Evolutionary conservation across 768 basidiomycete species (phyloP).

Genomic region (Candolleomyces aberdarensis): DNA sequence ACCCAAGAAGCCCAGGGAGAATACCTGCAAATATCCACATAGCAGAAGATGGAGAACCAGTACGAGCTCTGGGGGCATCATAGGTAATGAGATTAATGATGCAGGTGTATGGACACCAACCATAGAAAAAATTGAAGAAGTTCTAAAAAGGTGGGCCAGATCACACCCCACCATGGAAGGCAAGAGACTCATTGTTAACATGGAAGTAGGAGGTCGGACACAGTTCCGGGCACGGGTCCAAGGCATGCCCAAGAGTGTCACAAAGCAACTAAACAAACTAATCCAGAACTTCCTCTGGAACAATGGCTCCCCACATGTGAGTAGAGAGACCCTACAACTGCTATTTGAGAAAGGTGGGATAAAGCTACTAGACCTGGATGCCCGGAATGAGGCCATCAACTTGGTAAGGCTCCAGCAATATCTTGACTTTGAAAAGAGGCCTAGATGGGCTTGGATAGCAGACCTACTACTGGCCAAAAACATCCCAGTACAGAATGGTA

Average conservation of each 20-base stretch:
- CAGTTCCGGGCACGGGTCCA: constrained; percentile 18
- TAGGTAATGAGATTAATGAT: background rate
- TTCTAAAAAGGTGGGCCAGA: constrained; percentile 20
- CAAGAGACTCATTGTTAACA: constrained; percentile 16
- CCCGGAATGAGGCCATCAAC: constrained; percentile 19
- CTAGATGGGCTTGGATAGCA: constrained; percentile 15
- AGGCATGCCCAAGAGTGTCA: background rate
- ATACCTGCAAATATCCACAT: background rate
- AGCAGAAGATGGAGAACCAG: constrained; percentile 2
- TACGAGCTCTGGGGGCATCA: background rate
- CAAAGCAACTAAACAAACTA: background rate
- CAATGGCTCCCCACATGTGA: background rate
- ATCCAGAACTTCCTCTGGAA: background rate
- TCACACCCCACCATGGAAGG: constrained; percentile 21
- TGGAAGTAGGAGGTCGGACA: constrained; percentile 19
- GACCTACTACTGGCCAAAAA: constrained; percentile 1
- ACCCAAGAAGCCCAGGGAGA: fast-evolving
- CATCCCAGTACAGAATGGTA: background rate
- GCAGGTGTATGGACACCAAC: background rate
- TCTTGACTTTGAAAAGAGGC: constrained; percentile 9
- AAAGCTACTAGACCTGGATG: constrained; percentile 16
- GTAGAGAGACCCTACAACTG: constrained; percentile 12
- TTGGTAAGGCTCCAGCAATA: constrained; percentile 19
- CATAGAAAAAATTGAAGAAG: constrained; percentile 10
- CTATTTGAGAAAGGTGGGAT: constrained; percentile 16